These are phyloP conservation scores for Knoxia roxburghii DNA, from an alignment of 257 asterid genomes.

Conservation along the genomic window DNA sequence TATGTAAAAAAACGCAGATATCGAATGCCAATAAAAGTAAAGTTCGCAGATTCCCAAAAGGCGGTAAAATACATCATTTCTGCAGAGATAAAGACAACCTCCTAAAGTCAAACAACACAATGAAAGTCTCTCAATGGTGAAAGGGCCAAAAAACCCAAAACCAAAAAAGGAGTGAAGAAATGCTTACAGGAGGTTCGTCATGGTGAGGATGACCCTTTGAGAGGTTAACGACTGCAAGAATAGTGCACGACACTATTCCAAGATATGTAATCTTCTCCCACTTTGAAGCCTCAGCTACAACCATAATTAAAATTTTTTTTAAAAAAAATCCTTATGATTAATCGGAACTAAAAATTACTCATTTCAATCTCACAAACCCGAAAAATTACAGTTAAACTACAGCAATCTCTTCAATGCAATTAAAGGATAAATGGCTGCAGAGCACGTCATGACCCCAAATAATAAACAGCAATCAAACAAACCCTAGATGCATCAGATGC, in stretches of 20 bases:
- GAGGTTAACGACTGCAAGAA: constrained; percentile 42
- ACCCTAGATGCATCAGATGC: not conserved
- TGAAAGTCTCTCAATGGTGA: too few relatives aligned
- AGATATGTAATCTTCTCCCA: constrained; percentile 80
- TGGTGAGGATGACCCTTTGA: constrained; percentile 74
- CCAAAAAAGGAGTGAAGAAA: not conserved
- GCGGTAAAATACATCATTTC: not conserved
- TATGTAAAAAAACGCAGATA: not conserved
- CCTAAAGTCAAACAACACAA: not conserved
- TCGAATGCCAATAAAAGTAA: not conserved
- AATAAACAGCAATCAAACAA: not conserved
- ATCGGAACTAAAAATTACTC: not conserved
- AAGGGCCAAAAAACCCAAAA: not conserved
- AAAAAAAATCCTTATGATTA: not conserved
- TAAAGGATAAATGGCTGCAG: not conserved
- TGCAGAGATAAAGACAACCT: not conserved
- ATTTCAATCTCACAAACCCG: not conserved
- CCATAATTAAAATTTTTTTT: not conserved
- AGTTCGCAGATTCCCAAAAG: not conserved
- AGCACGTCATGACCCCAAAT: not conserved
- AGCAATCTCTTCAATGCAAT: not conserved
- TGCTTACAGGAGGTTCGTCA: constrained; percentile 73
- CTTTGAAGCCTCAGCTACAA: constrained; percentile 72
- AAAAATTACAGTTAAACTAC: not conserved
- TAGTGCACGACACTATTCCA: constrained; percentile 44